phyloP scores from a whole-genome alignment of 2,329 filamentous ascomycete species.

The Cryphonectria nitschkei region DNA sequence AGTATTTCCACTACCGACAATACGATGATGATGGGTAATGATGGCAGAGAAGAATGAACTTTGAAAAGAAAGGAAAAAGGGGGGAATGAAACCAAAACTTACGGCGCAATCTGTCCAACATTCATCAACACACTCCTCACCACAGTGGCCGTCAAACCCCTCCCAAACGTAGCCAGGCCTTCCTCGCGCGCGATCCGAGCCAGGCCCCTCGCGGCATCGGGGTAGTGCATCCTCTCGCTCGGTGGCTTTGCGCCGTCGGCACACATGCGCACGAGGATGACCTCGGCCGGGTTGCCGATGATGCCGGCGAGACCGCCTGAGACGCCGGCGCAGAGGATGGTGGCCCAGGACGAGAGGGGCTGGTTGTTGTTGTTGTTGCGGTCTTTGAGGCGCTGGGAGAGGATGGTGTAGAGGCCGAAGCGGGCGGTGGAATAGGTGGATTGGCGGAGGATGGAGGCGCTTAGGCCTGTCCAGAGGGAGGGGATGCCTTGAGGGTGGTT shows the following conservation, averaged over 20 bases:
- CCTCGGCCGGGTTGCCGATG: slow-evolving; percentile 51
- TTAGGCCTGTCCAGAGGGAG: slow-evolving; percentile 49
- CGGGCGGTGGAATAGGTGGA: slow-evolving; percentile 50
- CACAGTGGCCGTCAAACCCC: slow-evolving; percentile 46
- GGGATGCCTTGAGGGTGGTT: slow-evolving; percentile 39
- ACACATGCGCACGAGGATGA: slow-evolving; percentile 49
- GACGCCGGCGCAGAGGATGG: slow-evolving; percentile 44
- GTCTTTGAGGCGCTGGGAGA: slow-evolving; percentile 37
- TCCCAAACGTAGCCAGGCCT: slow-evolving; percentile 43
- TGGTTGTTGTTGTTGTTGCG: slow-evolving; percentile 36
- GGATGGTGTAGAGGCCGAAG: slow-evolving; percentile 46
- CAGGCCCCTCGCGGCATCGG: slow-evolving; percentile 43
- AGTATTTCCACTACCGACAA: neutral
- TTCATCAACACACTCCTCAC: slow-evolving; percentile 50
- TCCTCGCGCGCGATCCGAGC: slow-evolving; percentile 43
- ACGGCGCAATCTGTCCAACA: slow-evolving; percentile 50
- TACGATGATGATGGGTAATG: no score
- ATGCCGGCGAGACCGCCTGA: slow-evolving; percentile 48
- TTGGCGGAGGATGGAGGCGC: slow-evolving; percentile 49
- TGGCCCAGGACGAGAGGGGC: slow-evolving; percentile 38
- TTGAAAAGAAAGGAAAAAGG: neutral
- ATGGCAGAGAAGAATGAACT: no score
- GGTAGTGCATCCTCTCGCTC: slow-evolving; percentile 43
- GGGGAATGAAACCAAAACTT: slow-evolving; percentile 26
- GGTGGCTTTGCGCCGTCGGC: slow-evolving; percentile 47